phyloP scores from a whole-genome alignment of 2,329 filamentous ascomycete genomes.

The Cordyceps fumosorosea region DNA sequence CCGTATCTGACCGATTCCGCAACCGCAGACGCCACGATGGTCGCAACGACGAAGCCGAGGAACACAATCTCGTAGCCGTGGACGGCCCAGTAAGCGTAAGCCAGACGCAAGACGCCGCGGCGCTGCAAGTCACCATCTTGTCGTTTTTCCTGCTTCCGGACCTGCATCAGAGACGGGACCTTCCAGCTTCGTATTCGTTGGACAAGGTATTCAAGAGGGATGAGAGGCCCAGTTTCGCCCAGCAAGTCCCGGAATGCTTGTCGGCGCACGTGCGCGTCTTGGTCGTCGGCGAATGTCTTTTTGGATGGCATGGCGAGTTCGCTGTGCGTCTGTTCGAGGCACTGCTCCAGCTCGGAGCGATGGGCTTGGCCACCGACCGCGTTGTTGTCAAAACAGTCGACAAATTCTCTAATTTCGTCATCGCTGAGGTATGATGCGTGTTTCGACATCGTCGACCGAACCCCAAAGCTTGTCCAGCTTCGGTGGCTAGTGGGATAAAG shows the following conservation, averaged over 20 bases:
- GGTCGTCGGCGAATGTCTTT: conserved; percentile 22
- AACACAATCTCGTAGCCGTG: conserved; percentile 46
- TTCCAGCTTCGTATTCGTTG: conserved; percentile 36
- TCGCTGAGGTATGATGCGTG: conserved; percentile 31
- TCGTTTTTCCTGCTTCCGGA: conserved; percentile 39
- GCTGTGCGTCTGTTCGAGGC: conserved; percentile 45
- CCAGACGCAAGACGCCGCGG: conserved; percentile 37
- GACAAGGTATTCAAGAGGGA: conserved; percentile 41
- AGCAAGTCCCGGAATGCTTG: conserved; percentile 46
- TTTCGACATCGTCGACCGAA: neutral
- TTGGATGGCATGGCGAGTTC: conserved; percentile 40
- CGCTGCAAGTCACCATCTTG: conserved; percentile 39
- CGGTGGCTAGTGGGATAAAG: neutral
- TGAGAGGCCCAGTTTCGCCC: conserved; percentile 33
- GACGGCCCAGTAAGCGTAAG: conserved; percentile 49
- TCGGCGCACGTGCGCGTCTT: conserved; percentile 31
- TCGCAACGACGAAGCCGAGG: conserved; percentile 37
- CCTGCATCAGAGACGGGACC: conserved; percentile 41
- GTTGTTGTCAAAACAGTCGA: conserved; percentile 46
- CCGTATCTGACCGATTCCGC: conserved; percentile 52
- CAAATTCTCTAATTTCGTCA: conserved; percentile 44
- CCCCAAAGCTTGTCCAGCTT: neutral
- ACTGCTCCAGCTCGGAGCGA: conserved; percentile 45
- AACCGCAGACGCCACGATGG: conserved; percentile 44
- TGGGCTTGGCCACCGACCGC: conserved; percentile 43